phyloP scores from a whole-genome alignment of 495 filamentous ascomycete species.

The Cenococcum geophilum region DNA sequence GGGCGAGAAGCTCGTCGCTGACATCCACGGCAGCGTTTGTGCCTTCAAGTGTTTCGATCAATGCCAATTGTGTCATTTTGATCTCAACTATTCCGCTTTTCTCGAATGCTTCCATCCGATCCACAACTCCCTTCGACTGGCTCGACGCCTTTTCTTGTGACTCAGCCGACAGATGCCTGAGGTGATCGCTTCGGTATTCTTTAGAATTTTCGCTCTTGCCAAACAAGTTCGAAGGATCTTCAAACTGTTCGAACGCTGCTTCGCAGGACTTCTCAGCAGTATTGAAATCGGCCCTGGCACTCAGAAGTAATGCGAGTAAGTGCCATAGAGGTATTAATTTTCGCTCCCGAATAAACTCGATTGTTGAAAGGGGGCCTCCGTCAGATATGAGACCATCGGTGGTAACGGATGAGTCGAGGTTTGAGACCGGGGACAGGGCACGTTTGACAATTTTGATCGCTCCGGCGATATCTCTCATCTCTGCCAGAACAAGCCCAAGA shows the following conservation, averaged over 20 bases:
- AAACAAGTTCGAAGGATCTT: conserved; percentile 33
- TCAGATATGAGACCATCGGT: conserved; percentile 32
- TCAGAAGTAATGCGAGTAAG: conserved; percentile 75
- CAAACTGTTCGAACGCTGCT: conserved; percentile 83
- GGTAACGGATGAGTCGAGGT: conserved; percentile 32
- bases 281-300: conserved; percentile 76
- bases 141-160: background rate
- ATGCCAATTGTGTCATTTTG: conserved; percentile 86
- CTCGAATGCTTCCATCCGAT: conserved; percentile 68
- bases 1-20: conserved; percentile 71
- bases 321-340: conserved; percentile 73
- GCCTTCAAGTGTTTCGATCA: conserved; percentile 76
- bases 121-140: conserved; percentile 47
- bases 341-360: conserved; percentile 41
- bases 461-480: conserved; percentile 66
- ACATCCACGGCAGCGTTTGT: conserved; percentile 76
- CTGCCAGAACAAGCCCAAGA: conserved; percentile 70
- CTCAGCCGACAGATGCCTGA: conserved; percentile 15
- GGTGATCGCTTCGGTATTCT: conserved; percentile 28
- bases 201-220: conserved; percentile 25
- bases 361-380: conserved; percentile 34
- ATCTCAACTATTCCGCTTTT: conserved; percentile 79
- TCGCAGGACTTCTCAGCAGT: conserved; percentile 75
- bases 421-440: conserved; percentile 39
- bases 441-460: conserved; percentile 73